Evolutionary conservation across 257 asterid species (phyloP).

Genomic region (Hygrophila difformis): DNA sequence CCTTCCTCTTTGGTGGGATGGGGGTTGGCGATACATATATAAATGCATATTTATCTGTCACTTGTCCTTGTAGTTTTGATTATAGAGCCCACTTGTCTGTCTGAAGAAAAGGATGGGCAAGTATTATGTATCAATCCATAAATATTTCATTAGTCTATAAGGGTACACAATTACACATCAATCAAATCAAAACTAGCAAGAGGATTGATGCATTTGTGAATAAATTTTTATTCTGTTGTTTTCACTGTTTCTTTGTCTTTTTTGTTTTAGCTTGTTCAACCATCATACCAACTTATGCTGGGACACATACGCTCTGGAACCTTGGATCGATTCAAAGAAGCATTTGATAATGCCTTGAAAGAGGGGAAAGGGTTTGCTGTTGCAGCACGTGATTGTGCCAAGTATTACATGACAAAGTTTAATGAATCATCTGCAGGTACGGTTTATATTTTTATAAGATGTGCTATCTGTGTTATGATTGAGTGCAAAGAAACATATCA

Average conservation of each 20-base stretch:
- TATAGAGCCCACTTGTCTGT: no score
- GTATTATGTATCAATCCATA: no score
- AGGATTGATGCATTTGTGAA: background rate
- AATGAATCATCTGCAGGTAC: slow-evolving; percentile 79
- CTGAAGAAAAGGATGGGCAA: no score
- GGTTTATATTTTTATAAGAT: slow-evolving; percentile 6
- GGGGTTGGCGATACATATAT: no score
- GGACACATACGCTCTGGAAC: slow-evolving; percentile 81
- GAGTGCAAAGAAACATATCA: no score
- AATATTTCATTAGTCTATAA: no score
- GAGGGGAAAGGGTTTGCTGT: slow-evolving; percentile 73
- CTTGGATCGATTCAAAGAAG: slow-evolving; percentile 63
- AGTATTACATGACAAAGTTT: slow-evolving; percentile 41
- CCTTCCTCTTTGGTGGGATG: no score
- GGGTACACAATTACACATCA: no score
- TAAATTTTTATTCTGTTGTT: background rate
- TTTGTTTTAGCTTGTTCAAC: slow-evolving; percentile 96
- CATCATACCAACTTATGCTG: slow-evolving; percentile 77
- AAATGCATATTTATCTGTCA: no score
- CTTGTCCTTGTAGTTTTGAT: no score
- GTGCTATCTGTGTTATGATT: no score
- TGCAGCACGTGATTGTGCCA: slow-evolving; percentile 74
- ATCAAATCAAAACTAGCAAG: no score
- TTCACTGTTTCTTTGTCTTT: background rate
- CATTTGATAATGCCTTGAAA: slow-evolving; percentile 56